Evolutionary conservation across 1,139 yeast genomes (phyloP).

Genomic region (Lodderomyces parapsilosis): DNA sequence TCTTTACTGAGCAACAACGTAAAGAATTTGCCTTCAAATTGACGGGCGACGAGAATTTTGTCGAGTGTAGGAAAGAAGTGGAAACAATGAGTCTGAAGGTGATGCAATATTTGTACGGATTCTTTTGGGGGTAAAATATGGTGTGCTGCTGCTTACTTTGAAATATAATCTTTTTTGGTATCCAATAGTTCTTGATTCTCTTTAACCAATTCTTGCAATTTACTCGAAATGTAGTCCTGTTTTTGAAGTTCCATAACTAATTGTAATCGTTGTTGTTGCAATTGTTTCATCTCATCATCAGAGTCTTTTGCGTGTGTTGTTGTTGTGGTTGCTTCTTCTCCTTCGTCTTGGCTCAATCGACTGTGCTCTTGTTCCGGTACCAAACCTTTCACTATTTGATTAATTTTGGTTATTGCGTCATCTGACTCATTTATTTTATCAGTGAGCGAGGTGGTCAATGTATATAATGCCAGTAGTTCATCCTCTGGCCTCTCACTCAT

Average conservation of each 20-base stretch:
- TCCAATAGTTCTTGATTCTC: constrained; percentile 42
- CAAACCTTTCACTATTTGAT: constrained; percentile 22
- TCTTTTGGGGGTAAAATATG: background rate
- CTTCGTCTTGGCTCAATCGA: constrained; percentile 7
- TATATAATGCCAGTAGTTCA: constrained; percentile 22
- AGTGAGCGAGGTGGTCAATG: constrained; percentile 21
- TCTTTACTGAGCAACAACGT: constrained; percentile 32
- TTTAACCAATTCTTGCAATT: constrained; percentile 32
- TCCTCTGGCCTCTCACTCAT: constrained; percentile 21
- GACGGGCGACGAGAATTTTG: constrained; percentile 19
- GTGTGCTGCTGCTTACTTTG: background rate
- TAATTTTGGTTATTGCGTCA: constrained; percentile 21
- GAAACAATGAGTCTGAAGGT: constrained; percentile 14
- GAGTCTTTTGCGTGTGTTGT: constrained; percentile 5
- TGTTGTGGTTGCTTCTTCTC: constrained; percentile 3
- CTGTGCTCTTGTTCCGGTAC: constrained; percentile 20
- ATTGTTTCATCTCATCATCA: constrained; percentile 11
- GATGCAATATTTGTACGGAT: background rate
- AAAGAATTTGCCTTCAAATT: constrained; percentile 27
- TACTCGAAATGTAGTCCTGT: constrained; percentile 37
- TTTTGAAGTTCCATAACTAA: constrained; percentile 45
- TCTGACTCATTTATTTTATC: constrained; percentile 22
- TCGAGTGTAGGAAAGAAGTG: constrained; percentile 5
- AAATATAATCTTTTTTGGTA: constrained; percentile 35
- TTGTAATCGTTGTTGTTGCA: constrained; percentile 36